Percentiles rank a stretch among this genome's conserved stretches.
Conservation (phyloP, 495 filamentous ascomycete species). For the Penicillium riverlandense region DNA sequence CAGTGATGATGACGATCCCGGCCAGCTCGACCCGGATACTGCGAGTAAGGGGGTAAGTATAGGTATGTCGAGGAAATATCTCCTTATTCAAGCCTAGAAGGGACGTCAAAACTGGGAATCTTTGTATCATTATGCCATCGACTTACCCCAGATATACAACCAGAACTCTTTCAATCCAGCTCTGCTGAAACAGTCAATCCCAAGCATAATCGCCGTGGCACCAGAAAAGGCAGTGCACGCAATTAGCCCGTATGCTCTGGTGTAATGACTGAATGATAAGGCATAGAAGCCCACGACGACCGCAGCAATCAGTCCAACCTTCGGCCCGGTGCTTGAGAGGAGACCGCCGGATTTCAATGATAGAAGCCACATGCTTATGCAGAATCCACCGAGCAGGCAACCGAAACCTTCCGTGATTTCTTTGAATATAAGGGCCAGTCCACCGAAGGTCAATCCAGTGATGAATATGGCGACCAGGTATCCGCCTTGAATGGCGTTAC, state of each 20-base stretch:
- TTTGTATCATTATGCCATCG: background rate
- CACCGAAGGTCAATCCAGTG: slow-evolving; percentile 72
- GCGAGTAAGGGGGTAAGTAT: slow-evolving; percentile 79
- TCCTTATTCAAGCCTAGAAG: slow-evolving; percentile 61
- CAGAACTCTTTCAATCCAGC: slow-evolving; percentile 94
- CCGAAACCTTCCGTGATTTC: slow-evolving; percentile 84
- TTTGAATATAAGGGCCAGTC: slow-evolving; percentile 66
- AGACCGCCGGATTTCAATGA: slow-evolving; percentile 71
- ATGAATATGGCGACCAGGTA: slow-evolving; percentile 77
- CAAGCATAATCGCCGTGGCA: slow-evolving; percentile 68
- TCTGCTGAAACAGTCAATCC: slow-evolving; percentile 84
- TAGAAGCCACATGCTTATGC: slow-evolving; percentile 85
- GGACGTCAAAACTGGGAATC: slow-evolving; percentile 4
- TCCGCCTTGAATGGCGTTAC: slow-evolving; percentile 72
- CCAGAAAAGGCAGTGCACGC: slow-evolving; percentile 71
- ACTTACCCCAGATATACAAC: slow-evolving; percentile 83
- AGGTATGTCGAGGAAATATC: slow-evolving; percentile 66
- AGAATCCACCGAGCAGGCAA: slow-evolving; percentile 84
- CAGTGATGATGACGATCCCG: slow-evolving; percentile 61
- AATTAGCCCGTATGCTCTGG: slow-evolving; percentile 71
- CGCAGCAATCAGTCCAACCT: slow-evolving; percentile 66
- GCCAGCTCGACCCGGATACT: slow-evolving; percentile 84
- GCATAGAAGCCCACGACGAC: slow-evolving; percentile 62
- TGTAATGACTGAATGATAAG: slow-evolving; percentile 73
- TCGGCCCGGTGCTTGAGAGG: slow-evolving; percentile 50